phyloP scores from a whole-genome alignment of 2,329 filamentous ascomycete genomes.

The Penicillium digitatum region DNA sequence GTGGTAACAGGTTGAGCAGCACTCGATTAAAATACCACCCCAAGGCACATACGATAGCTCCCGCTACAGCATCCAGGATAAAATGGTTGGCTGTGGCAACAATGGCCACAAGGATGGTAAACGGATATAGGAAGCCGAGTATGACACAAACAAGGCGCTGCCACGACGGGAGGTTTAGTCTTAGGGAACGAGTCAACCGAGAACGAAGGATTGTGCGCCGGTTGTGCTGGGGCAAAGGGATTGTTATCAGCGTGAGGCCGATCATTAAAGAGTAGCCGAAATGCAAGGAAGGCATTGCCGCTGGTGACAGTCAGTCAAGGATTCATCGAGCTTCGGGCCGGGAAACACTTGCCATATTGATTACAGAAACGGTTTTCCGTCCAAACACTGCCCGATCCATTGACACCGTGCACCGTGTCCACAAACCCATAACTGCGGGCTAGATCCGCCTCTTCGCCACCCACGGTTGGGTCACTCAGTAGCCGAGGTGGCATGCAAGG shows the following conservation, averaged over 20 bases:
- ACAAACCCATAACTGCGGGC: conserved; percentile 59
- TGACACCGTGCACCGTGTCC: conserved; percentile 55
- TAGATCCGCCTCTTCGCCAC: conserved; percentile 54
- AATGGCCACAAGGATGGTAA: conserved; percentile 63
- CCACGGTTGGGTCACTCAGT: conserved; percentile 52
- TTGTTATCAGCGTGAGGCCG: conserved; percentile 63
- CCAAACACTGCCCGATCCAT: conserved; percentile 65
- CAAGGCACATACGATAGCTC: conserved; percentile 60
- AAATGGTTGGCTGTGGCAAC: conserved; percentile 70
- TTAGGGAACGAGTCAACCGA: conserved; percentile 34
- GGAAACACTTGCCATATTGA: conserved; percentile 58
- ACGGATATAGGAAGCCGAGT: conserved; percentile 60
- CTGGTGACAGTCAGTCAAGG: conserved; percentile 33
- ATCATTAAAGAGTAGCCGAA: conserved; percentile 73
- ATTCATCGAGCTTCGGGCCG: not conserved
- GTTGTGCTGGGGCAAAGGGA: conserved; percentile 58
- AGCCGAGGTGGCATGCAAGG: conserved; percentile 59
- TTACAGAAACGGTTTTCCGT: conserved; percentile 71
- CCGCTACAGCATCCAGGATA: conserved; percentile 66
- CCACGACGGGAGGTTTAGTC: conserved; percentile 46
- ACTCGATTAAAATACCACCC: conserved; percentile 57
- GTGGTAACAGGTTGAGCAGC: conserved; percentile 59
- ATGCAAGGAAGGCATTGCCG: conserved; percentile 71
- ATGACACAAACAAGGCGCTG: conserved; percentile 50
- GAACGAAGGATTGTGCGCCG: conserved; percentile 36